phyloP scores from a whole-genome alignment of 805 yeast genomes.

The Wickerhamomyces canadensis region DNA sequence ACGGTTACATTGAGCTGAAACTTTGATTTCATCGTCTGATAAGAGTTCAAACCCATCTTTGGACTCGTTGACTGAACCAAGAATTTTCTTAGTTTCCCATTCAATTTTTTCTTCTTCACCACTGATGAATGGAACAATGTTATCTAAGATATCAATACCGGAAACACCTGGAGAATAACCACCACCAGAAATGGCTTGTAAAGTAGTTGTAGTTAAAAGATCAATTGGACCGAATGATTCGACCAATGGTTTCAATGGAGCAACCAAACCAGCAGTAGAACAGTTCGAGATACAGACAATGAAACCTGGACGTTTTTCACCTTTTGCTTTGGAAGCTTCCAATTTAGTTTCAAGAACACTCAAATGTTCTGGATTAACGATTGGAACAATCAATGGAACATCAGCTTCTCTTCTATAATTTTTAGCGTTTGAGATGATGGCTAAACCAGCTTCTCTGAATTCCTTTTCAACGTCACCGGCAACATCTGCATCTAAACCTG shows the following conservation, averaged over 20 bases:
- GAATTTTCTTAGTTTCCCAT: conserved; percentile 95
- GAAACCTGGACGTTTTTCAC: conserved; percentile 65
- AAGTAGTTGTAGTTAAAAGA: conserved; percentile 78
- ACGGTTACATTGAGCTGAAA: conserved; percentile 94
- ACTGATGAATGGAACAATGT: conserved; percentile 87
- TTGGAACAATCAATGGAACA: conserved; percentile 94
- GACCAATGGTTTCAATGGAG: conserved; percentile 91
- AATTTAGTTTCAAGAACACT: conserved; percentile 60
- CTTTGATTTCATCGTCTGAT: conserved; percentile 66
- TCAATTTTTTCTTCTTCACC: conserved; percentile 99
- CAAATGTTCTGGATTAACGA: conserved; percentile 89
- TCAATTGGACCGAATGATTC: conserved; percentile 89
- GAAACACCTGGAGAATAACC: conserved; percentile 98
- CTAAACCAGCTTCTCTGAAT: conserved; percentile 75
- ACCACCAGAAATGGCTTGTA: conserved; percentile 98
- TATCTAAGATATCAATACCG: conserved; percentile 91
- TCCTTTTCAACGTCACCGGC: conserved; percentile 92
- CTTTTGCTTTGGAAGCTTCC: conserved; percentile 46
- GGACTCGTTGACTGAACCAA: conserved; percentile 54
- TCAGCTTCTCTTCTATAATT: conserved; percentile 84
- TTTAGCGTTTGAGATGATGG: conserved; percentile 90
- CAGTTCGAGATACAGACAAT: conserved; percentile 96
- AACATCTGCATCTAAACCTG: conserved; percentile 87
- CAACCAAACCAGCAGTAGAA: conserved; percentile 96
- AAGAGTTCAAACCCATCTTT: conserved; percentile 54